These are phyloP conservation scores for Protomyces pachydermus DNA, from an alignment of 1,139 yeast species.

Conservation along the genomic window DNA sequence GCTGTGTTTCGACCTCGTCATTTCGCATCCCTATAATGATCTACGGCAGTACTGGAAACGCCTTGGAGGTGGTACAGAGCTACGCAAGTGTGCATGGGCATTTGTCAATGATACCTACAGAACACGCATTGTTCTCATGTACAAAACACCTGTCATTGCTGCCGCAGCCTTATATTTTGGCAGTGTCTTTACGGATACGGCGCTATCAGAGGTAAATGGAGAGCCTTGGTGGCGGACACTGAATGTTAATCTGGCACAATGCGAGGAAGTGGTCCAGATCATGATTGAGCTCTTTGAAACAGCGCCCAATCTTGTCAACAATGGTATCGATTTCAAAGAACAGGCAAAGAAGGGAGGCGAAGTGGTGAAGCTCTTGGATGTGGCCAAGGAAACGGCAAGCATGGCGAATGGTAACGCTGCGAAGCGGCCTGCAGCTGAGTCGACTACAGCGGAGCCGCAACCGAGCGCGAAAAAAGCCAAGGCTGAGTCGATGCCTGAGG, in stretches of 20 bases:
- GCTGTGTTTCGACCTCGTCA: slow-evolving; percentile 49
- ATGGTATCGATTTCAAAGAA: slow-evolving; percentile 22
- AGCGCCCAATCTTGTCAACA: slow-evolving; percentile 13
- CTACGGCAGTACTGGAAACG: slow-evolving; percentile 36
- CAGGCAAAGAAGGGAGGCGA: slow-evolving; percentile 14
- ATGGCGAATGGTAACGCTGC: not conserved
- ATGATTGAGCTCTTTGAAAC: slow-evolving; percentile 38
- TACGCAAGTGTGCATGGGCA: slow-evolving; percentile 40
- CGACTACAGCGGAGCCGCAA: not conserved
- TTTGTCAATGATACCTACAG: slow-evolving; percentile 44
- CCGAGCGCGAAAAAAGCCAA: not conserved
- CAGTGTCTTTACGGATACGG: slow-evolving; percentile 30
- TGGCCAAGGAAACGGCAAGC: not conserved
- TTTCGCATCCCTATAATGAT: slow-evolving; percentile 45
- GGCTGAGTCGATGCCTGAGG: not conserved
- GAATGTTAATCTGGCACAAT: slow-evolving; percentile 34
- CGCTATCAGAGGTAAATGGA: slow-evolving; percentile 30
- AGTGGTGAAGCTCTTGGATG: slow-evolving; percentile 13
- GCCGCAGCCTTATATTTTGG: slow-evolving; percentile 44
- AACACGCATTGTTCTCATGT: slow-evolving; percentile 39
- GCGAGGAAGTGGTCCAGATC: slow-evolving; percentile 35
- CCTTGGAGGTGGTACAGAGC: slow-evolving; percentile 34
- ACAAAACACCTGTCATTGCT: slow-evolving; percentile 39
- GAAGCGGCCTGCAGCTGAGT: not conserved
- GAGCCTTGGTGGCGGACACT: slow-evolving; percentile 37